Conservation (phyloP, 176 grass and related monocot genomes). For the barley (Hordeum vulgare) region DNA sequence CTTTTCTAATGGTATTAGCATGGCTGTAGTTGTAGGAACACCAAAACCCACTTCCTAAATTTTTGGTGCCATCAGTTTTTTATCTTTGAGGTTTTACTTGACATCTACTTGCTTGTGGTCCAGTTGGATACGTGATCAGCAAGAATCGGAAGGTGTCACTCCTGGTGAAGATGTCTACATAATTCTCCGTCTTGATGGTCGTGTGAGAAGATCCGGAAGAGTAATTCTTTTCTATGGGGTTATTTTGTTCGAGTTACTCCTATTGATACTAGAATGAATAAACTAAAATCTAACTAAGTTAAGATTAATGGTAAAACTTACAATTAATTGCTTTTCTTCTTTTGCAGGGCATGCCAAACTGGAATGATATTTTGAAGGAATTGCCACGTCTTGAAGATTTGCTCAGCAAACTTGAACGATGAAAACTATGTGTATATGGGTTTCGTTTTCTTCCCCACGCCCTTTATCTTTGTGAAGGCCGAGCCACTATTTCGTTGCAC, state of each 20-base stretch:
- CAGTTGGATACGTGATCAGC: slow-evolving; percentile 86
- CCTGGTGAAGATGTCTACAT: slow-evolving; percentile 82
- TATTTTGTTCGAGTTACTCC: not conserved
- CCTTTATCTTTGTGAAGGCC: not conserved
- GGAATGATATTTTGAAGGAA: slow-evolving; percentile 75
- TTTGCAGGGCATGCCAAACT: slow-evolving; percentile 83
- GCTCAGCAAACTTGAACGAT: slow-evolving; percentile 90
- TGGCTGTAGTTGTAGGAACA: slow-evolving; percentile 1
- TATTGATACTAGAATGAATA: not conserved
- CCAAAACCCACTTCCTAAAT: not conserved
- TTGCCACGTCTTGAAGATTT: slow-evolving; percentile 73
- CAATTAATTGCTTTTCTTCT: slow-evolving; percentile 8
- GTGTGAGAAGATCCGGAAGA: slow-evolving; percentile 88
- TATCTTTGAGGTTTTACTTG: not conserved
- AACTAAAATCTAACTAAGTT: not conserved
- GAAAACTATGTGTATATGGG: not conserved
- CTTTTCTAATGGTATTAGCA: slow-evolving; percentile 4
- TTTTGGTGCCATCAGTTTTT: not conserved
- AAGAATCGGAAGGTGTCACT: slow-evolving; percentile 72
- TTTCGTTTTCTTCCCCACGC: not conserved
- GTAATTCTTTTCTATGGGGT: slow-evolving; percentile 33
- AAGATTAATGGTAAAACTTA: not conserved
- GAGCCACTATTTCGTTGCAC: not conserved
- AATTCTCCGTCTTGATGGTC: slow-evolving; percentile 81
- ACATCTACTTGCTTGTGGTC: slow-evolving; percentile 8